These are phyloP conservation scores for Pleurotus citrinopileatus DNA, from an alignment of 768 basidiomycete species.

Conservation along the genomic window DNA sequence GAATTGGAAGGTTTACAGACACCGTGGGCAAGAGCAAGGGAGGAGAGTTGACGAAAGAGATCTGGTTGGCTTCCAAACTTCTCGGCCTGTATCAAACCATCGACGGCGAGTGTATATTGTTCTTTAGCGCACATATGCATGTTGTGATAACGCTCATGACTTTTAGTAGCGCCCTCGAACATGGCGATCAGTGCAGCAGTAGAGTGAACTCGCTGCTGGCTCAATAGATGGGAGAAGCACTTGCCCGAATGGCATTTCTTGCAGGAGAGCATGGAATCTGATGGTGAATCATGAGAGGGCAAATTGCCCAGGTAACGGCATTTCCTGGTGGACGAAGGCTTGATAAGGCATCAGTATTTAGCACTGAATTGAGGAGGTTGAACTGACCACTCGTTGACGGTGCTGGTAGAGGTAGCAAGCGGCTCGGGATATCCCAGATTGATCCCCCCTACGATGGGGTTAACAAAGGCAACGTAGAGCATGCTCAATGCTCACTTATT, in stretches of 20 bases:
- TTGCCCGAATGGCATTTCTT: slow-evolving; percentile 34
- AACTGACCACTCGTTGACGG: slow-evolving; percentile 6
- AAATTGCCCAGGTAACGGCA: slow-evolving; percentile 12
- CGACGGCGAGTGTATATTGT: slow-evolving; percentile 6
- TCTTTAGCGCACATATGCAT: slow-evolving; percentile 24
- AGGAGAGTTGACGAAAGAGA: slow-evolving; percentile 33
- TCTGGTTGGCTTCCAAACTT: slow-evolving; percentile 32
- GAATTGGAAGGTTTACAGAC: slow-evolving; percentile 46
- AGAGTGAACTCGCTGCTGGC: slow-evolving; percentile 31
- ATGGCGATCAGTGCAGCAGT: slow-evolving; percentile 32
- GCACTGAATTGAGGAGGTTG: slow-evolving; percentile 1
- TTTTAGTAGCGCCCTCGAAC: slow-evolving; percentile 18
- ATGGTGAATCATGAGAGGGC: slow-evolving; percentile 19
- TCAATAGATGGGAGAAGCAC: slow-evolving; percentile 39
- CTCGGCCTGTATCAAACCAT: slow-evolving; percentile 19
- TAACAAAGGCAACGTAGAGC: too few species aligned
- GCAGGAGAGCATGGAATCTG: slow-evolving; percentile 30
- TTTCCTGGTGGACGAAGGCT: slow-evolving; percentile 11
- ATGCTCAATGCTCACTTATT: neutral
- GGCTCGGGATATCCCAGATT: slow-evolving; percentile 31
- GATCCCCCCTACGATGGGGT: too few species aligned
- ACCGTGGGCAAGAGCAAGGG: slow-evolving; percentile 45
- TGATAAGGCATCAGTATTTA: neutral
- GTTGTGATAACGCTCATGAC: neutral
- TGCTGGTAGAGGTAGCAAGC: slow-evolving; percentile 34